These are phyloP conservation scores for Wickerhamomyces sp. DNA, from an alignment of 1,139 yeast species.

Conservation along the genomic window DNA sequence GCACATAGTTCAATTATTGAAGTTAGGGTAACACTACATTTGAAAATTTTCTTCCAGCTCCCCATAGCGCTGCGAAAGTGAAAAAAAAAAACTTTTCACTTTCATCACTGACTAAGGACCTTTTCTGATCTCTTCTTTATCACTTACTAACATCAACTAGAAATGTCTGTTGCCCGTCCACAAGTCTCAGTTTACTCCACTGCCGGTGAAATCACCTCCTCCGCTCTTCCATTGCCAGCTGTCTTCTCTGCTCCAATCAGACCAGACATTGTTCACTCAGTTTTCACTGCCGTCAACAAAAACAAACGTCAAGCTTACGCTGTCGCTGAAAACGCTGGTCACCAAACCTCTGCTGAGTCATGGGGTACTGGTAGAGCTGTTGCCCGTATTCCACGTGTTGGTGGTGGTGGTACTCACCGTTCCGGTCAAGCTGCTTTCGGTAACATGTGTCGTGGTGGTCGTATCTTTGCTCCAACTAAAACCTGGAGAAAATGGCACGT, in stretches of 20 bases:
- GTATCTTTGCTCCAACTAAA: conserved; percentile 99
- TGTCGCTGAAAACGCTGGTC: conserved; percentile 98
- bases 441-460: conserved; percentile 99
- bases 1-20: no score
- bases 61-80: neutral
- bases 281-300: conserved; percentile 97
- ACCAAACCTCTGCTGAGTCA: conserved; percentile 99
- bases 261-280: conserved; percentile 98
- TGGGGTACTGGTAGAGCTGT: conserved; percentile 99
- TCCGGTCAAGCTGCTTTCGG: conserved; percentile 99
- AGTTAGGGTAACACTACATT: neutral
- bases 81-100: conserved; percentile 8
- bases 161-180: conserved; percentile 59
- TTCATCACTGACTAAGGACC: neutral
- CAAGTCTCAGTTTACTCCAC: conserved; percentile 93
- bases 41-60: neutral
- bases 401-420: conserved; percentile 99
- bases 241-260: conserved; percentile 99
- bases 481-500: conserved; percentile 99
- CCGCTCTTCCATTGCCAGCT: conserved; percentile 93
- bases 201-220: conserved; percentile 80
- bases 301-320: conserved; percentile 99
- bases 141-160: conserved; percentile 18
- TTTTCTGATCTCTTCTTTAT: conserved; percentile 4
- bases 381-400: conserved; percentile 99